Evolutionary conservation across 2,329 filamentous ascomycete genomes (phyloP), one percentile per base, ranked within the genome.

Genomic region (Ceratocystis ficicola): DNA sequence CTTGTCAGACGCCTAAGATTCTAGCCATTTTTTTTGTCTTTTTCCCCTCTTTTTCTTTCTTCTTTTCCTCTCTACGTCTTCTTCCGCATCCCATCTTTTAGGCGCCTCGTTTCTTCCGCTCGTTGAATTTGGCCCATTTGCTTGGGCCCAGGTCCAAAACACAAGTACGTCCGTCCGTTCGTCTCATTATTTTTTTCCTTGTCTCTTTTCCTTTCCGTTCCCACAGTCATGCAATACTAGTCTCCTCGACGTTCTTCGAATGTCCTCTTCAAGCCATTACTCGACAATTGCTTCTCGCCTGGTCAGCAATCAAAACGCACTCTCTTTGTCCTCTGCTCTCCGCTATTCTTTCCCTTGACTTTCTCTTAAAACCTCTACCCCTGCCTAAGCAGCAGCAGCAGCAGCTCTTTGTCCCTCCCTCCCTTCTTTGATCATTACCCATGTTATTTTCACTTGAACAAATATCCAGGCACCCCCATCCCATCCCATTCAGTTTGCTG

Each of bases 281-380:
- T 12, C 32, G 8, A 36, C 12, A 36, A 12, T 3, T 36, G 10
- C 32, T 36, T 30, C 32, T 36, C 32, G 32, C 10, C 10, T 36
- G 12, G 10, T 36, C 32, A 10, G 32, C 32, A 10, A 36, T 36
- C 32, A 36, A 36, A 36, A 36, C 32, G 22, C 17, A 22, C 52
- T 3, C 17, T 25, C 6, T 22, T 55, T 22, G 7, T 22, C 17
- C 50, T 25, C 25, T 22, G 25, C 50, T 25, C n/a, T 12, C n/a
- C 3, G 20, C 20, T 22, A 28, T 28, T 22, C n/a, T 30, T 25
- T 44, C 55, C 57, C 65, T 69, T 50, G 32, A 44, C 57, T 52
- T 63, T 66, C 68, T 66, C 65, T 67, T 70, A 36, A 67, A 69
- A 70, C 71, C 69, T 65, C 65, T 69, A 69, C 69, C 68, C 69